These are phyloP conservation scores for Quercus aquifolioides DNA, from an alignment of 306 rosid species.

Conservation along the genomic window DNA sequence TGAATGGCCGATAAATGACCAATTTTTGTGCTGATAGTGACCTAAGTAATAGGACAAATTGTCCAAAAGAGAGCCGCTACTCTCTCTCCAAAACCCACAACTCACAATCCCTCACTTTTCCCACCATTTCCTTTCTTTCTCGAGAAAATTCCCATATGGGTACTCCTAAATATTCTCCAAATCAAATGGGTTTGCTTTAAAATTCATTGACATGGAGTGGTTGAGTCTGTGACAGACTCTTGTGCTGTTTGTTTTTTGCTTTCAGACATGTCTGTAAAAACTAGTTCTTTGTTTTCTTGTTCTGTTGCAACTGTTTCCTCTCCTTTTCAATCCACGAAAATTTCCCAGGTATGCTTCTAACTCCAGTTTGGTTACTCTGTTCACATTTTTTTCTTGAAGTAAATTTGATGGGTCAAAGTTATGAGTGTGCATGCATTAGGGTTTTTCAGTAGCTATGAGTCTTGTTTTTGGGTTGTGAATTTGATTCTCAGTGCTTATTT, in stretches of 20 bases:
- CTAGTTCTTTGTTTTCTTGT: conserved; percentile 55
- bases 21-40: too few species aligned
- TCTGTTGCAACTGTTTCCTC: conserved; percentile 46
- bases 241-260: conserved; percentile 5
- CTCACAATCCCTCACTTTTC: conserved; percentile 20
- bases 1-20: too few species aligned
- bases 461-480: conserved; percentile 2
- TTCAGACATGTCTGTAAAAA: conserved; percentile 45
- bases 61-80: too few species aligned
- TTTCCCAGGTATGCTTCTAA: conserved; percentile 40
- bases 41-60: too few species aligned
- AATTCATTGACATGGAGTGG: conserved; percentile 19
- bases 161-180: conserved; percentile 6
- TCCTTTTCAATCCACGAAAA: conserved; percentile 35
- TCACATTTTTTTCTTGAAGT: not conserved
- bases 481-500: not conserved
- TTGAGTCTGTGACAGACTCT: conserved; percentile 16
- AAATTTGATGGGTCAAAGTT: not conserved
- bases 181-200: conserved; percentile 21
- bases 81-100: not conserved
- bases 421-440: conserved; percentile 2
- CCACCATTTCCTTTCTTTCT: conserved; percentile 1
- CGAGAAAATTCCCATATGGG: conserved; percentile 14
- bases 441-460: not conserved
- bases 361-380: conserved; percentile 14